A percentile compares a stretch with the other conserved stretches of the same genome.
These are phyloP conservation scores for Starmerella bombicola DNA, from an alignment of 805 yeast genomes.

Conservation along the genomic window DNA sequence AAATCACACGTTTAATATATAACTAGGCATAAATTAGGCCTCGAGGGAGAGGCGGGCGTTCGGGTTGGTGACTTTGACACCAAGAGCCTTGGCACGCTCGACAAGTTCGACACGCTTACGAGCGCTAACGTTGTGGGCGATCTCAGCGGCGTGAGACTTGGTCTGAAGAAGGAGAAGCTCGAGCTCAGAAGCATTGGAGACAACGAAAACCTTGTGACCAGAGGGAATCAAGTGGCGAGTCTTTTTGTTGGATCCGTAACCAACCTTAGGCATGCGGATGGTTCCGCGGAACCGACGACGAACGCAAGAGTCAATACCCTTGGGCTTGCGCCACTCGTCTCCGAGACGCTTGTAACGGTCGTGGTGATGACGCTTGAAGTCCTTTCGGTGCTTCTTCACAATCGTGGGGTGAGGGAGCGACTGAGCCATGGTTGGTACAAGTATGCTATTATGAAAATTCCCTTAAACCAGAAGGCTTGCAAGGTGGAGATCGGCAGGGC, in stretches of 20 bases:
- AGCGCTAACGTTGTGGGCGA: constrained; percentile 96
- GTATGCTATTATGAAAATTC: constrained; percentile 5
- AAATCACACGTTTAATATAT: too few relatives aligned
- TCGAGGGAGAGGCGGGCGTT: constrained; percentile 96
- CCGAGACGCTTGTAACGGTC: constrained; percentile 98
- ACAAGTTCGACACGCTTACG: constrained; percentile 95
- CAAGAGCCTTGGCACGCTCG: constrained; percentile 94
- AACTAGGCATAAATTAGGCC: constrained; percentile 52
- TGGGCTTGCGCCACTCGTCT: constrained; percentile 99
- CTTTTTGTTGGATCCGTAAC: constrained; percentile 99
- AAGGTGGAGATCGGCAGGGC: constrained; percentile 5
- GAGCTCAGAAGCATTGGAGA: constrained; percentile 83
- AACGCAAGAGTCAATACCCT: constrained; percentile 99
- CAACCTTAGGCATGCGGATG: constrained; percentile 97
- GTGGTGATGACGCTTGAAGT: constrained; percentile 99
- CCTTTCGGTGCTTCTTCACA: constrained; percentile 97
- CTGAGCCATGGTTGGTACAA: constrained; percentile 64
- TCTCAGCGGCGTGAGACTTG: constrained; percentile 98
- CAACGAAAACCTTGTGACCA: constrained; percentile 95
- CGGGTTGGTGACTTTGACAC: constrained; percentile 98
- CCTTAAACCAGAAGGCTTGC: neutral
- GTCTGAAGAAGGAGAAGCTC: constrained; percentile 94
- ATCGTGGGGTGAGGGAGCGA: constrained; percentile 97
- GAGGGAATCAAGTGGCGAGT: constrained; percentile 92
- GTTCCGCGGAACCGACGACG: constrained; percentile 99